phyloP scores from a whole-genome alignment of 805 yeast genomes.

The Brettanomyces anomalus region DNA sequence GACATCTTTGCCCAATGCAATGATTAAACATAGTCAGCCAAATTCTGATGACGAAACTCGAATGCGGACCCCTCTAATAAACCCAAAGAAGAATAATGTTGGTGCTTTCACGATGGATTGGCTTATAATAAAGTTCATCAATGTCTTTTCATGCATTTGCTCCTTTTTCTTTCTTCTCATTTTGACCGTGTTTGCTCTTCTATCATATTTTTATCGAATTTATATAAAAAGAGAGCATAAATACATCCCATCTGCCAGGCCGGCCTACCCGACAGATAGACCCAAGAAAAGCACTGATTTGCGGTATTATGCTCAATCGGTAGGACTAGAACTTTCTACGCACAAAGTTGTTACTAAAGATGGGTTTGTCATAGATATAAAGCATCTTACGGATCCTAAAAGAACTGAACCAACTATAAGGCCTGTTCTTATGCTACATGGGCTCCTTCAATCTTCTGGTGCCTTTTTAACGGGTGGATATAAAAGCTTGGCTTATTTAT shows the following conservation, averaged over 20 bases:
- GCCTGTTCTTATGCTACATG: constrained; percentile 79
- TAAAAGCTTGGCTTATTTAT: constrained; percentile 61
- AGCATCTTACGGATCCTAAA: constrained; percentile 43
- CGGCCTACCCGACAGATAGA: constrained; percentile 26
- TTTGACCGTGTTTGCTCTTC: constrained; percentile 18
- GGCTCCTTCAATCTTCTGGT: constrained; percentile 79
- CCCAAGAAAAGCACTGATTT: constrained; percentile 30
- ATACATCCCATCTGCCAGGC: constrained; percentile 3
- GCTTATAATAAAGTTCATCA: background rate
- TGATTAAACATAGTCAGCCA: too few relatives aligned
- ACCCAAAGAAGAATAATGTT: background rate
- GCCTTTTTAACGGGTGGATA: constrained; percentile 79
- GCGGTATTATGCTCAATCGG: constrained; percentile 55
- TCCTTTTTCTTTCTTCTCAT: constrained; percentile 17
- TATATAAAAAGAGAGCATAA: constrained; percentile 7
- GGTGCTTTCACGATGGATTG: too few relatives aligned
- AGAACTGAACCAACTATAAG: constrained; percentile 1
- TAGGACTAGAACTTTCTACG: constrained; percentile 51
- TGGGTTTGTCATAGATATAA: constrained; percentile 64
- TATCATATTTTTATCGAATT: constrained; percentile 8
- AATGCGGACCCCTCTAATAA: background rate
- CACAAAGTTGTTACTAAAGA: constrained; percentile 64
- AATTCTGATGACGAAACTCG: background rate
- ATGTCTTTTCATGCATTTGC: constrained; percentile 5
- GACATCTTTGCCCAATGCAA: too few relatives aligned